Evolutionary conservation across 306 rosid species (phyloP).

Genomic region (Boehmeria nivea): DNA sequence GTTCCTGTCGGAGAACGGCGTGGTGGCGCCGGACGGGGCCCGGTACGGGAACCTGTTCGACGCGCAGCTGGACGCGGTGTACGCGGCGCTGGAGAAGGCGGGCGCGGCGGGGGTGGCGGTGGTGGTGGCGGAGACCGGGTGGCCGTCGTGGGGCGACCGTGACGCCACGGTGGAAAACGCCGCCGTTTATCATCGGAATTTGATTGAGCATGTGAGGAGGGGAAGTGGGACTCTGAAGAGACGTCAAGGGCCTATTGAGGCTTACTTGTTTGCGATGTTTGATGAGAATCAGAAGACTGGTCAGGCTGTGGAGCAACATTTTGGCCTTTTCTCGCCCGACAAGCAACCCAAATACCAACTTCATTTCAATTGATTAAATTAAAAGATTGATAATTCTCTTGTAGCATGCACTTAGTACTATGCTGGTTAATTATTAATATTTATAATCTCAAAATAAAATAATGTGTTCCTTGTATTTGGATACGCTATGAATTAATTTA

Average conservation of each 20-base stretch:
- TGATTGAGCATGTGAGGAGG: conserved; percentile 35
- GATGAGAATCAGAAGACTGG: conserved; percentile 26
- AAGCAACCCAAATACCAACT: conserved; percentile 35
- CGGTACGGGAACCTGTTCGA: conserved; percentile 37
- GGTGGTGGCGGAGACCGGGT: conserved; percentile 63
- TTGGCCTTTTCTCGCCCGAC: conserved; percentile 29
- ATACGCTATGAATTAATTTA: too few relatives aligned
- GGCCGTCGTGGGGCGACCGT: conserved; percentile 50
- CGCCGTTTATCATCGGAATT: conserved; percentile 30
- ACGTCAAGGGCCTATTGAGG: conserved; percentile 21
- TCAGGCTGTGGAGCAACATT: conserved; percentile 27
- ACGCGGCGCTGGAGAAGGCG: conserved; percentile 47
- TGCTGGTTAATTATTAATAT: too few relatives aligned
- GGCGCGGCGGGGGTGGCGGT: conserved; percentile 30
- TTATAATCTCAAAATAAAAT: too few relatives aligned
- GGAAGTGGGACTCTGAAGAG: conserved; percentile 47
- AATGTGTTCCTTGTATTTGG: too few relatives aligned
- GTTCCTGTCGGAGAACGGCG: conserved; percentile 32
- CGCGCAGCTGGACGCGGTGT: conserved; percentile 41
- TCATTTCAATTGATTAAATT: conserved; percentile 14
- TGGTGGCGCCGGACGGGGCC: conserved; percentile 11
- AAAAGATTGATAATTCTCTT: too few relatives aligned
- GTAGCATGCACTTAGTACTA: too few relatives aligned
- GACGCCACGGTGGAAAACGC: conserved; percentile 35
- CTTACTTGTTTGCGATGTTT: conserved; percentile 43